phyloP scores from a whole-genome alignment of 129 eudicot species.

The Kitagawia praeruptora region DNA sequence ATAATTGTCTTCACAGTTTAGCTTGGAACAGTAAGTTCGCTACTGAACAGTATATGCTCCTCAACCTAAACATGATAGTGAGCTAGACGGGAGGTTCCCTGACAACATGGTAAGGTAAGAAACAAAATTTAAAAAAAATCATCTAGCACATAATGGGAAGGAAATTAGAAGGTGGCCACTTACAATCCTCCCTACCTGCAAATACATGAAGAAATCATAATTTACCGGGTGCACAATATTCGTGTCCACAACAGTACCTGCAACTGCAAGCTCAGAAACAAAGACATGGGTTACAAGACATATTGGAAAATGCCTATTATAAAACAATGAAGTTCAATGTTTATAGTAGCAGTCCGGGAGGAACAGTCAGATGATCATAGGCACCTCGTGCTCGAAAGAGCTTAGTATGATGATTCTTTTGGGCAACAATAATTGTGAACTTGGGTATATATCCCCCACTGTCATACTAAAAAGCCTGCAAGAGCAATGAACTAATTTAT shows the following conservation, averaged over 20 bases:
- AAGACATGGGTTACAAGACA: not conserved
- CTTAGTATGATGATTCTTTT: conserved; percentile 56
- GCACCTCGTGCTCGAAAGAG: conserved; percentile 37
- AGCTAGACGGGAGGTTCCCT: conserved; percentile 84
- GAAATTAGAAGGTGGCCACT: conserved; percentile 18
- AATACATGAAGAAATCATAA: conserved; percentile 68
- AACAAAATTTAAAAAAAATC: too few species aligned
- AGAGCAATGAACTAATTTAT: too few species aligned
- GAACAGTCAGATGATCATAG: conserved; percentile 59
- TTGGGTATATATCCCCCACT: conserved; percentile 44
- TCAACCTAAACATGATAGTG: conserved; percentile 91
- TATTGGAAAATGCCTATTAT: not conserved
- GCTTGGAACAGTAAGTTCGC: too few species aligned
- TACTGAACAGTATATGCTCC: too few species aligned
- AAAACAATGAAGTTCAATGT: too few species aligned
- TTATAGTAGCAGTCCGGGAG: conserved; percentile 40
- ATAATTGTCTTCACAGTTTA: too few species aligned
- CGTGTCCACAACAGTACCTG: conserved; percentile 64
- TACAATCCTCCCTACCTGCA: conserved; percentile 76
- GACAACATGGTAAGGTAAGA: too few species aligned
- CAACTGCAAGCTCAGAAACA: conserved; percentile 23
- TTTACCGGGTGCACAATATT: conserved; percentile 63
- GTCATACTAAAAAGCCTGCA: conserved; percentile 36
- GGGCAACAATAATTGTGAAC: conserved; percentile 27
- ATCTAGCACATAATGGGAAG: not conserved